phyloP scores from a whole-genome alignment of 2,329 filamentous ascomycete genomes.

The Microdochium bolleyi region DNA sequence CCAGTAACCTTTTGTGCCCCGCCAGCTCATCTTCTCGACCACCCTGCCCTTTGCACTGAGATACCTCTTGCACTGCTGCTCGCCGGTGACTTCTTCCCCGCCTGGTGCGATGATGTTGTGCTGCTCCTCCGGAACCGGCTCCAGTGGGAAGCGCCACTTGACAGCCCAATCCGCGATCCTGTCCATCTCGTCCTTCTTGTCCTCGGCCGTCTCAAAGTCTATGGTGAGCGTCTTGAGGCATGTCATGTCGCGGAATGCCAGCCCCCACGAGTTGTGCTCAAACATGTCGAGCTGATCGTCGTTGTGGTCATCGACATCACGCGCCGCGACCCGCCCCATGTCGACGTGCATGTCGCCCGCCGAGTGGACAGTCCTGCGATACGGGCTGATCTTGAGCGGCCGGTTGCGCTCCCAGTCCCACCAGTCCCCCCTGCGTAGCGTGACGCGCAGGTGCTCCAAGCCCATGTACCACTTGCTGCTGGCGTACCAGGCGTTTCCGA shows the following conservation, averaged over 20 bases:
- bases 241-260: constrained; percentile 9
- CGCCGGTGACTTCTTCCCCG: not conserved
- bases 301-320: not conserved
- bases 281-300: constrained; percentile 2
- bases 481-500: not conserved
- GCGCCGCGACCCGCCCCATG: constrained; percentile 5
- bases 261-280: constrained; percentile 8
- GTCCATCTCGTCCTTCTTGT: not conserved
- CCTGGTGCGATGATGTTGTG: not conserved
- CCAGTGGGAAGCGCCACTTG: constrained; percentile 12
- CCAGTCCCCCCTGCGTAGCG: constrained; percentile 25
- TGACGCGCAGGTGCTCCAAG: constrained; percentile 19
- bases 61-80: not conserved
- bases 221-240: constrained; percentile 11
- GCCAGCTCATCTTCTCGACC: constrained; percentile 12
- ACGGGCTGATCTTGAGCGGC: constrained; percentile 15
- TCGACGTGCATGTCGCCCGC: constrained; percentile 6
- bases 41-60: constrained; percentile 8
- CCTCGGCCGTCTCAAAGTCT: constrained; percentile 9
- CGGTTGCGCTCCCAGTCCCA: constrained; percentile 22
- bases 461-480: constrained; percentile 9
- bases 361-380: constrained; percentile 4
- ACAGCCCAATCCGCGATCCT: constrained; percentile 12
- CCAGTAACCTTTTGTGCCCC: constrained; percentile 7
- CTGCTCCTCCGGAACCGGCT: not conserved